A percentile compares a stretch with the other conserved stretches of the same genome.
Conservation (phyloP, 2,329 filamentous ascomycete genomes). For the Apiospora hydei region DNA sequence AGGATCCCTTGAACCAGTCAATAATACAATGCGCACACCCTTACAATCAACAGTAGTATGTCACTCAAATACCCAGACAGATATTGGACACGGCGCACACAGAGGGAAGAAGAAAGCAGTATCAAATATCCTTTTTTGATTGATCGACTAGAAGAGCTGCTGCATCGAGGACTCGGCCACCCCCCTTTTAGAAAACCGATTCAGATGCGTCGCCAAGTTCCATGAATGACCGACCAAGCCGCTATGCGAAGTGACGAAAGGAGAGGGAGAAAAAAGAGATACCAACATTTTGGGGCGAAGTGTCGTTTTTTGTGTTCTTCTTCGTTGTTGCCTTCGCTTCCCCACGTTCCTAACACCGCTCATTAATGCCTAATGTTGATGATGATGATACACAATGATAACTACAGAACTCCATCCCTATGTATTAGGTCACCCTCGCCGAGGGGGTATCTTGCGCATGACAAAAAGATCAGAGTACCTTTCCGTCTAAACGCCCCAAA, state of each 20-base stretch:
- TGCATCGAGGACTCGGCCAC: not conserved
- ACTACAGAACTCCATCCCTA: slow-evolving; percentile 22
- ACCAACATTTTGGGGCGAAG: slow-evolving; percentile 3
- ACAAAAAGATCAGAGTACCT: slow-evolving; percentile 14
- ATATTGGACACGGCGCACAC: not conserved
- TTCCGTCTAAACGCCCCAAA: slow-evolving; percentile 21
- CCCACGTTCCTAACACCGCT: not conserved
- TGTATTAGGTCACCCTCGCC: slow-evolving; percentile 22
- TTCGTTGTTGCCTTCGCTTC: not conserved
- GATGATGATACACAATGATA: slow-evolving; percentile 14
- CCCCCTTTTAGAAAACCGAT: not conserved
- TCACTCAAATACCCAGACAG: too few species aligned
- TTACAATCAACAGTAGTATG: too few species aligned
- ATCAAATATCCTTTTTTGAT: not conserved
- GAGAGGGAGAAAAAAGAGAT: not conserved
- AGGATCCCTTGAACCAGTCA: too few species aligned
- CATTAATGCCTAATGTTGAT: slow-evolving; percentile 21
- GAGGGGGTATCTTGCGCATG: slow-evolving; percentile 22
- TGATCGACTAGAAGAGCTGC: not conserved
- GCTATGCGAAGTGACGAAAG: not conserved
- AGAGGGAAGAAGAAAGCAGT: not conserved
- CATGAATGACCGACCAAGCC: not conserved
- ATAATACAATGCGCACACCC: too few species aligned
- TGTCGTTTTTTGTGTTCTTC: not conserved
- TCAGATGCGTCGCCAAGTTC: not conserved